Percentiles rank a stretch among this genome's conserved stretches.
phyloP scores from a whole-genome alignment of 805 yeast genomes.

The Kuraishia hungarica region DNA sequence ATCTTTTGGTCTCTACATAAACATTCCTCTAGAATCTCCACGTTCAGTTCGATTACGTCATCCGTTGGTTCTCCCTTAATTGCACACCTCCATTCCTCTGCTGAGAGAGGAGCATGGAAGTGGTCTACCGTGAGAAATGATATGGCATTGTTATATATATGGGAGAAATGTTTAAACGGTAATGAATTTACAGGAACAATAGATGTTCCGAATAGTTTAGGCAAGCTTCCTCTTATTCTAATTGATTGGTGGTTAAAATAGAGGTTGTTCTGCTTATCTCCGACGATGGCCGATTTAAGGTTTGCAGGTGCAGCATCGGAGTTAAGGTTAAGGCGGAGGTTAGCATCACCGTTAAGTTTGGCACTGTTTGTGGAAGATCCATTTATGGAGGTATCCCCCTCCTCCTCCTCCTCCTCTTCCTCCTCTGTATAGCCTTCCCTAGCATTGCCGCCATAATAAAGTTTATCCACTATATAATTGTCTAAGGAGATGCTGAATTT shows the following conservation, averaged over 20 bases:
- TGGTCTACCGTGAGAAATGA: conserved; percentile 19
- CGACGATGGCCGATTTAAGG: no score
- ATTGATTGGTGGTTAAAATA: neutral
- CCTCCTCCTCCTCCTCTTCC: no score
- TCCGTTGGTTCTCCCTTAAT: conserved; percentile 16
- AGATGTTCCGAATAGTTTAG: neutral
- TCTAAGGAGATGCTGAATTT: conserved; percentile 65
- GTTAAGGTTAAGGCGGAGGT: no score
- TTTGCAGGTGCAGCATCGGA: no score
- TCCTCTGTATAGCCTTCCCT: no score
- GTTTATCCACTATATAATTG: conserved; percentile 50
- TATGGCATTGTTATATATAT: conserved; percentile 23
- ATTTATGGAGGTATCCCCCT: no score
- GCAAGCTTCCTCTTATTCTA: neutral
- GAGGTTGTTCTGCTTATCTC: conserved; percentile 12
- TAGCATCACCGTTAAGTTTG: no score
- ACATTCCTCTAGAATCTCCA: conserved; percentile 38
- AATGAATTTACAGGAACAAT: neutral
- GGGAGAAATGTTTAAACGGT: conserved; percentile 21
- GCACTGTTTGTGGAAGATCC: no score
- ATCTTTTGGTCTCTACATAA: conserved; percentile 37
- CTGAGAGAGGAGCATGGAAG: conserved; percentile 13
- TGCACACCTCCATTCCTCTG: conserved; percentile 20
- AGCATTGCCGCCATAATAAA: conserved; percentile 38
- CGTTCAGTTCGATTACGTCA: conserved; percentile 18